Evolutionary conservation across 768 basidiomycete genomes (phyloP).

Genomic region (Leccinum aurantiacum): DNA sequence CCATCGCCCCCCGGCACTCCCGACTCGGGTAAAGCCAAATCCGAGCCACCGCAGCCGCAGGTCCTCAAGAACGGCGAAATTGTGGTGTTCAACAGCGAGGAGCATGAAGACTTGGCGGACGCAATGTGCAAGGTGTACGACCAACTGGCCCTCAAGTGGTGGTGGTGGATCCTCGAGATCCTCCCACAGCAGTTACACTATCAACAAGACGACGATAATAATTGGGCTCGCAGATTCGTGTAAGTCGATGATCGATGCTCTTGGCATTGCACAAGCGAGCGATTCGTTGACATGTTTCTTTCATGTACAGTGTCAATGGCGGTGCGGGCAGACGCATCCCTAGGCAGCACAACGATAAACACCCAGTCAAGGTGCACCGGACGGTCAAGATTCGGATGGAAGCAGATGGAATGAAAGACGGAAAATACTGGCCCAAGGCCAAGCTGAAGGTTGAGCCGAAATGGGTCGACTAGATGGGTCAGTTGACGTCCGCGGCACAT

Average conservation of each 20-base stretch:
- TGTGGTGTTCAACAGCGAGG: conserved; percentile 42
- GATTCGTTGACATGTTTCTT: conserved; percentile 1
- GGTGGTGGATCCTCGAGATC: conserved; percentile 70
- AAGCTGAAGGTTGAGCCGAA: conserved; percentile 36
- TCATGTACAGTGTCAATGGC: conserved; percentile 33
- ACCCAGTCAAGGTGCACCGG: conserved; percentile 49
- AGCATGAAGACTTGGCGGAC: conserved; percentile 64
- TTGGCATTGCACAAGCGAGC: background rate
- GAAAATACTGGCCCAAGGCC: conserved; percentile 43
- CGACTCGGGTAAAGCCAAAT: conserved; percentile 10
- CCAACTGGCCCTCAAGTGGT: conserved; percentile 45
- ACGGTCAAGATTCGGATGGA: conserved; percentile 53
- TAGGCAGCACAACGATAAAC: conserved; percentile 34
- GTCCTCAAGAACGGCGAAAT: conserved; percentile 14
- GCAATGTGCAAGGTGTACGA: conserved; percentile 54
- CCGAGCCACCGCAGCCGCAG: conserved; percentile 15
- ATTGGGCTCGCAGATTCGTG: conserved; percentile 18
- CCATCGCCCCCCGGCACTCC: conserved; percentile 15
- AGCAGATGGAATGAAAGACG: conserved; percentile 34
- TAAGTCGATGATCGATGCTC: conserved; percentile 7
- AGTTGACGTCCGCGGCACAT: no score
- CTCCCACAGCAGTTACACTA: conserved; percentile 38
- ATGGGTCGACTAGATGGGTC: conserved; percentile 40
- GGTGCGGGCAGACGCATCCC: conserved; percentile 44
- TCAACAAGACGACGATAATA: conserved; percentile 25